These are phyloP conservation scores for Talaromyces sp. DNA, from an alignment of 2,329 filamentous ascomycete genomes.

Conservation along the genomic window DNA sequence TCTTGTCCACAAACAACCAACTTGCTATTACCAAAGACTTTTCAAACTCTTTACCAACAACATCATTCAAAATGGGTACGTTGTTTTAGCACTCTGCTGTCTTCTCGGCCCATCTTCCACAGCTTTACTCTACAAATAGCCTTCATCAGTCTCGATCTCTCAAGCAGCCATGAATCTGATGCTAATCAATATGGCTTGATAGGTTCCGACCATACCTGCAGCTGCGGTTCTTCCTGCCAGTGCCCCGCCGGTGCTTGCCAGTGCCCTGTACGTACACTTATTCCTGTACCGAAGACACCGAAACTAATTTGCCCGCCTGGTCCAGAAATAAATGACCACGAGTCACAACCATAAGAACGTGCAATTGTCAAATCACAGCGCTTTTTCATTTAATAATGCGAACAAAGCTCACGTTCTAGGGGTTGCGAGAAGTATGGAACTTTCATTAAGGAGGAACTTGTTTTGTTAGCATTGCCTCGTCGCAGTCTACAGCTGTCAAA, in stretches of 20 bases:
- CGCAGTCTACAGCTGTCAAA: background rate
- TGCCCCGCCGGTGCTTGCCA: conserved; percentile 12
- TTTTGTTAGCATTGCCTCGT: conserved; percentile 5
- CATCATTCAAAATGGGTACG: conserved; percentile 11
- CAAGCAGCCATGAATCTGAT: background rate
- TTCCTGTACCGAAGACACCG: background rate
- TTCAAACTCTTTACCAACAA: background rate
- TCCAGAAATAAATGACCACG: conserved; percentile 2
- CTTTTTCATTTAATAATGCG: background rate
- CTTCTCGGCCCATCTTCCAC: background rate
- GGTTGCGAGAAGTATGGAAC: background rate
- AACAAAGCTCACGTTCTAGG: background rate
- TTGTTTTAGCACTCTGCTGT: background rate
- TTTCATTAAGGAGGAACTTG: conserved; percentile 9
- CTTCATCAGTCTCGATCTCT: background rate
- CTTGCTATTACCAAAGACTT: background rate
- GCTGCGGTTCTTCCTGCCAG: conserved; percentile 15
- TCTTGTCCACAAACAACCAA: background rate
- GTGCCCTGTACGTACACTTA: conserved; percentile 8
- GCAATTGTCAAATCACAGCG: background rate
- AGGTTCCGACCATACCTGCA: conserved; percentile 14
- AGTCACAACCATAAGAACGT: background rate
- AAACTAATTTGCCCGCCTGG: background rate
- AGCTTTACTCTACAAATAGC: background rate
- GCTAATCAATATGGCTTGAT: background rate